Evolutionary conservation across 345 rosid species (phyloP).

Genomic region (Moringa oleifera): DNA sequence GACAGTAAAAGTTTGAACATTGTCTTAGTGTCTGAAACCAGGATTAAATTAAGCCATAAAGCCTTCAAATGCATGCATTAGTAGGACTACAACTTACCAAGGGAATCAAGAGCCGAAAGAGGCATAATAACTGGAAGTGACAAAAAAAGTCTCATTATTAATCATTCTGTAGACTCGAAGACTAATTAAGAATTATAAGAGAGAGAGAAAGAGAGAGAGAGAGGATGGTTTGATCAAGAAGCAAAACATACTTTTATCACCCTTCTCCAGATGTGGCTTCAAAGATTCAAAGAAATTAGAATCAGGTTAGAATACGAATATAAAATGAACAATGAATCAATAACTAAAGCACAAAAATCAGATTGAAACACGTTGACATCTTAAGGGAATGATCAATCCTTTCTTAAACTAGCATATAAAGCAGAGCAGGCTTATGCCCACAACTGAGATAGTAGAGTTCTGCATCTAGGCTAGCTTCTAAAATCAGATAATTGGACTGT

Average conservation of each 20-base stretch:
- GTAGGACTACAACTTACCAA: constrained; percentile 34
- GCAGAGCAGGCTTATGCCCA: not conserved
- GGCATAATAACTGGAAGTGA: constrained; percentile 58
- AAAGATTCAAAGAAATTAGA: constrained; percentile 13
- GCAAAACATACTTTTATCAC: constrained; percentile 47
- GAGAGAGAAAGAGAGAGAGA: constrained; percentile 1
- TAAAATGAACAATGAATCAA: not conserved
- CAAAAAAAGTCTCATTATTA: not conserved
- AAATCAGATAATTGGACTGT: not conserved
- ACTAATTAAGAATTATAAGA: not conserved
- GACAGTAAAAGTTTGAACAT: constrained; percentile 1
- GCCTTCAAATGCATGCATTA: not conserved
- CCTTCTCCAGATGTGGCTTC: constrained; percentile 66
- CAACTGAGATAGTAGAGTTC: too few relatives aligned
- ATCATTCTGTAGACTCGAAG: too few relatives aligned
- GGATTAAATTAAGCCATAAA: not conserved
- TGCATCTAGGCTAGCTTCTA: not conserved
- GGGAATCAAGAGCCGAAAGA: constrained; percentile 67
- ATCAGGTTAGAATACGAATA: not conserved
- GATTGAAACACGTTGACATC: not conserved
- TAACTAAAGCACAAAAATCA: not conserved
- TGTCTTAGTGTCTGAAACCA: not conserved
- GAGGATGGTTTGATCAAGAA: not conserved
- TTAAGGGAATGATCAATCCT: not conserved
- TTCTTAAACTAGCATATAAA: not conserved